phyloP scores from a whole-genome alignment of 75 land plant genomes.

The Selaginella moellendorffii region DNA sequence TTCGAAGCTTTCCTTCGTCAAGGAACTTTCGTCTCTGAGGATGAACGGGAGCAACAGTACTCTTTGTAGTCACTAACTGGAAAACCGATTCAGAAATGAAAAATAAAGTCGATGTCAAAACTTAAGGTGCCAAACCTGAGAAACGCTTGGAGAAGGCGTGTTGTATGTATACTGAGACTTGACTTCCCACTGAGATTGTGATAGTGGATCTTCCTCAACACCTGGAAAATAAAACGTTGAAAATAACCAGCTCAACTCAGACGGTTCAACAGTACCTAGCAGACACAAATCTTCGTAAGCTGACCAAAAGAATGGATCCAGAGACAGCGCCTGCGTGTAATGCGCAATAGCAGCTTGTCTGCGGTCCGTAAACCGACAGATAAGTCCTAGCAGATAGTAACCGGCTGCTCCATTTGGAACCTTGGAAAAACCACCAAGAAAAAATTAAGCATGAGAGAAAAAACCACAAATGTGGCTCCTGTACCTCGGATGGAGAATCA shows the following conservation, averaged over 20 bases:
- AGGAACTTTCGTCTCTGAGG: constrained; percentile 62
- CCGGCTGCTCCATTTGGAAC: constrained; percentile 94
- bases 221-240: constrained; percentile 25
- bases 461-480: no score
- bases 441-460: not conserved
- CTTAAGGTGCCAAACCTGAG: no score
- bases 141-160: constrained; percentile 37
- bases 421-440: constrained; percentile 23
- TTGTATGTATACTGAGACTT: constrained; percentile 28
- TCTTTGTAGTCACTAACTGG: no score
- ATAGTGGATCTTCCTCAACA: constrained; percentile 76
- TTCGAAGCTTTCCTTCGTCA: constrained; percentile 87
- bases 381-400: constrained; percentile 82
- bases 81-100: no score
- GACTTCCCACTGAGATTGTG: constrained; percentile 26
- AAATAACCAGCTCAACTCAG: not conserved
- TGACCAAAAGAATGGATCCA: constrained; percentile 92
- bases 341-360: constrained; percentile 55
- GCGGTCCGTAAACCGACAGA: constrained; percentile 90
- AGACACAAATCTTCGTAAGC: constrained; percentile 96
- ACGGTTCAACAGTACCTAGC: constrained; percentile 35
- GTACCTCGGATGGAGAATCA: constrained; percentile 70
- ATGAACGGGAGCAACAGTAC: no score
- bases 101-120: no score
- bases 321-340: constrained; percentile 62